A percentile compares a stretch with the other conserved stretches of the same genome.
phyloP scores from a whole-genome alignment of 352 stramenopile species.

The Proteromonas lacertae region DNA sequence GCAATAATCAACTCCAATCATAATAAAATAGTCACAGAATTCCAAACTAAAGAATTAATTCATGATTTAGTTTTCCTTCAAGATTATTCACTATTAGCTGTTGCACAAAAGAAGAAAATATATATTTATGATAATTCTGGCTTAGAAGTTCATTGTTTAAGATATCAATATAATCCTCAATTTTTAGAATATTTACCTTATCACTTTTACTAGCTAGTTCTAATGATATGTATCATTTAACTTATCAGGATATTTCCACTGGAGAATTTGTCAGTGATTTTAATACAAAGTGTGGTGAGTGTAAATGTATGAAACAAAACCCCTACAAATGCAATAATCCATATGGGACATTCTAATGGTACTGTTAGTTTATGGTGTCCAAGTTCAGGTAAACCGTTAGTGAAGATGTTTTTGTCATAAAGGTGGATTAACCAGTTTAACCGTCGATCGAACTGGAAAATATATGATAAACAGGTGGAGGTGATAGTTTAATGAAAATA shows the following conservation, averaged over 20 bases:
- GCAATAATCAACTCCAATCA: constrained; percentile 60
- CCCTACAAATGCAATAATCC: constrained; percentile 73
- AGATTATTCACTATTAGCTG: constrained; percentile 78
- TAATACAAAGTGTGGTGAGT: constrained; percentile 55
- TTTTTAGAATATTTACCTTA: constrained; percentile 83
- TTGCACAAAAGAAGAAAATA: constrained; percentile 80
- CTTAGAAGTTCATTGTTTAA: constrained; percentile 75
- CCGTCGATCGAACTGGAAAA: constrained; percentile 51
- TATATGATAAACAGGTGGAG: constrained; percentile 77
- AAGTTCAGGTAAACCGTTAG: constrained; percentile 40
- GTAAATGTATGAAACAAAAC: constrained; percentile 63
- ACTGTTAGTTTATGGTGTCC: constrained; percentile 92
- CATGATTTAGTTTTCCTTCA: constrained; percentile 80
- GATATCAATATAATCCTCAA: constrained; percentile 47
- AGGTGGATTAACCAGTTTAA: constrained; percentile 56
- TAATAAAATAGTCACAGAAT: constrained; percentile 19
- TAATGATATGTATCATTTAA: constrained; percentile 32
- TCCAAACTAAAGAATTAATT: constrained; percentile 55
- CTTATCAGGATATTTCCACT: constrained; percentile 81
- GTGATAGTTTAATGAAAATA: constrained; percentile 64
- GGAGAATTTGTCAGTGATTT: constrained; percentile 55
- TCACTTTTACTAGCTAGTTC: constrained; percentile 88
- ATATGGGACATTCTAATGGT: constrained; percentile 76
- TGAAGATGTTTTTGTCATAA: constrained; percentile 89
- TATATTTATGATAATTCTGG: constrained; percentile 92